These are phyloP conservation scores for Peniophora sp. DNA, from an alignment of 1,284 basidiomycete genomes.

Conservation along the genomic window DNA sequence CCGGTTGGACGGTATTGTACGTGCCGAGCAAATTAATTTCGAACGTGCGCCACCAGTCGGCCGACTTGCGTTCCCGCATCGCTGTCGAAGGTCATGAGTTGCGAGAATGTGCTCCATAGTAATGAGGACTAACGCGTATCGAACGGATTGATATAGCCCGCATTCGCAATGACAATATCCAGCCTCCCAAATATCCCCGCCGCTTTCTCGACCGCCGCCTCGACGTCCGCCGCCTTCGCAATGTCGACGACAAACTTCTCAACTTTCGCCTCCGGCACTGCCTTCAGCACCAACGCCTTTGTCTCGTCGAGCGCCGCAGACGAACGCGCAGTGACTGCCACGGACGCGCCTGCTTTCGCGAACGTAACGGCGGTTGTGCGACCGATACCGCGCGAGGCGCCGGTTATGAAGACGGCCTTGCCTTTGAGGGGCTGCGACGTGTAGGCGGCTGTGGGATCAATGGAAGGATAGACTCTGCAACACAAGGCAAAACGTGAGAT, in stretches of 20 bases:
- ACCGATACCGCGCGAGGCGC: constrained; percentile 17
- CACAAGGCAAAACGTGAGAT: too few relatives aligned
- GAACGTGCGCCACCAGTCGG: neutral
- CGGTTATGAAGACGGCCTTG: constrained; percentile 16
- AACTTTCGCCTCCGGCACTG: neutral
- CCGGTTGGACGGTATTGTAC: neutral
- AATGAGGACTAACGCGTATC: neutral
- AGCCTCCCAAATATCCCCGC: constrained; percentile 7
- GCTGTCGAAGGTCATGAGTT: neutral
- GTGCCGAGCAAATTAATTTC: neutral
- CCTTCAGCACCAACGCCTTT: constrained; percentile 4
- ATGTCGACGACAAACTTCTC: constrained; percentile 1
- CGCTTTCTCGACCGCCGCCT: constrained; percentile 4
- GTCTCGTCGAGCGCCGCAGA: constrained; percentile 3
- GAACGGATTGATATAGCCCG: constrained; percentile 1
- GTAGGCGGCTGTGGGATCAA: neutral
- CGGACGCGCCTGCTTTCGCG: constrained; percentile 6
- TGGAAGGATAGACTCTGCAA: neutral
- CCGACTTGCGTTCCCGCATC: neutral
- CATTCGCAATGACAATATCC: constrained; percentile 10
- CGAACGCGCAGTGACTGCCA: constrained; percentile 3
- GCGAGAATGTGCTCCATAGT: neutral
- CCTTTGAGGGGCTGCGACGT: neutral
- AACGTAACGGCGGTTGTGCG: neutral
- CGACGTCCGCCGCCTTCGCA: neutral